Evolutionary conservation across 768 basidiomycete genomes (phyloP).

Genomic region (Leccinum disarticulatum): DNA sequence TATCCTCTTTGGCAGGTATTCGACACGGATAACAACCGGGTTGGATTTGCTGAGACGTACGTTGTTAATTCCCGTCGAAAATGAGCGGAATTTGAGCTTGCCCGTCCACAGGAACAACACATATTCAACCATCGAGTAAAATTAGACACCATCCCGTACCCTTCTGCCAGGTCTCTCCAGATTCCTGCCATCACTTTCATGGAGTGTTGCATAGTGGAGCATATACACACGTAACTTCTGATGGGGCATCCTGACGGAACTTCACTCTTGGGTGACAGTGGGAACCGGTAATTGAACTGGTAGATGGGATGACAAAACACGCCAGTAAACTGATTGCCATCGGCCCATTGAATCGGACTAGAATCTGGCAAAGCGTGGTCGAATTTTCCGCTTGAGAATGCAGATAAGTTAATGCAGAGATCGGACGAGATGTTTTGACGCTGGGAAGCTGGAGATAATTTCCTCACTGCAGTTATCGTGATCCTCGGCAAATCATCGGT

Average conservation of each 20-base stretch:
- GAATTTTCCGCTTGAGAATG: too few species aligned
- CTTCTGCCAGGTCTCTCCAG: not conserved
- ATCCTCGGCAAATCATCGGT: too few species aligned
- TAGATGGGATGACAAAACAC: too few species aligned
- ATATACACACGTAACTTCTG: not conserved
- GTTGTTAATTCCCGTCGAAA: not conserved
- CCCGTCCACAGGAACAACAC: not conserved
- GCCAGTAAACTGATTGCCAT: too few species aligned
- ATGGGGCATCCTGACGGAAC: not conserved
- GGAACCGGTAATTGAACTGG: not conserved
- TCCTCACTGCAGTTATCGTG: too few species aligned
- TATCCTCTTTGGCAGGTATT: not conserved
- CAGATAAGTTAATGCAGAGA: too few species aligned
- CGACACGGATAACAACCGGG: not conserved
- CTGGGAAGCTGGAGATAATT: too few species aligned
- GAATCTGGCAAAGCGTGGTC: too few species aligned
- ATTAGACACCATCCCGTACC: not conserved
- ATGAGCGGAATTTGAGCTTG: not conserved
- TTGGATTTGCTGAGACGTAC: not conserved
- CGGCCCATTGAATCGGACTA: not conserved
- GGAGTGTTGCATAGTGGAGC: not conserved
- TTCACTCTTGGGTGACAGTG: not conserved
- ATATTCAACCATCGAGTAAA: not conserved
- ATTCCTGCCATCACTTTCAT: conserved; percentile 10
- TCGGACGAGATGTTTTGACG: too few species aligned